These are phyloP conservation scores for Apiotrichum sp. DNA, from an alignment of 1,284 basidiomycete species.

Conservation along the genomic window DNA sequence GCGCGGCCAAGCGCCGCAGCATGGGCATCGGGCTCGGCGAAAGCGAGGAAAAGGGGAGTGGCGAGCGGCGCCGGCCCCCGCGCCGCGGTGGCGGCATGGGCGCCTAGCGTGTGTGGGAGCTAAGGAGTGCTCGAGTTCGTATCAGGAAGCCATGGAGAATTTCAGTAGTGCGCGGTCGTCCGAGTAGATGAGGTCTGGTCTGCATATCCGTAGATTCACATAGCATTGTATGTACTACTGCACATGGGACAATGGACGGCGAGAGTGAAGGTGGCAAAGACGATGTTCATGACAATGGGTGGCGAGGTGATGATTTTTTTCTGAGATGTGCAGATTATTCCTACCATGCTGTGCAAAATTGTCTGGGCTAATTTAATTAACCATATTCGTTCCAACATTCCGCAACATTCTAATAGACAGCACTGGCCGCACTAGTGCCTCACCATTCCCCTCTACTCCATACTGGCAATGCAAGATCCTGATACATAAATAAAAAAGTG, in stretches of 20 bases:
- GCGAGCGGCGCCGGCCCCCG: background rate
- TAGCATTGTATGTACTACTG: conserved; percentile 12
- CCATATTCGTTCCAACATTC: too few species aligned
- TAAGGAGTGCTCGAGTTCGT: background rate
- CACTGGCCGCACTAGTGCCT: too few species aligned
- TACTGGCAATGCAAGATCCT: too few species aligned
- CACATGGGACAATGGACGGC: background rate
- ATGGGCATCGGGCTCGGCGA: conserved; percentile 1
- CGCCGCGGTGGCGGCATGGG: conserved; percentile 1
- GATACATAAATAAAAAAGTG: too few species aligned
- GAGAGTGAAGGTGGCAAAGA: too few species aligned
- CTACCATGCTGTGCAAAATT: too few species aligned
- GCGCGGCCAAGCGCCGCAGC: conserved; percentile 13
- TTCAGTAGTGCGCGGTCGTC: background rate
- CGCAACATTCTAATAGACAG: too few species aligned
- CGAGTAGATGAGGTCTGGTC: background rate
- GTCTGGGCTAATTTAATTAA: too few species aligned
- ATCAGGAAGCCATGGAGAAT: background rate
- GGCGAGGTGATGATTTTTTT: too few species aligned
- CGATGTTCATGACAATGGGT: too few species aligned
- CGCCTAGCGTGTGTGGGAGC: background rate
- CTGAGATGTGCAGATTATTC: too few species aligned
- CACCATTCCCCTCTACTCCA: too few species aligned
- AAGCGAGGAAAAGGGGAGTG: background rate
- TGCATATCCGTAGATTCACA: background rate